These are phyloP conservation scores for Eleusine coracana DNA, from an alignment of 176 grass and related monocot species.

Conservation along the genomic window DNA sequence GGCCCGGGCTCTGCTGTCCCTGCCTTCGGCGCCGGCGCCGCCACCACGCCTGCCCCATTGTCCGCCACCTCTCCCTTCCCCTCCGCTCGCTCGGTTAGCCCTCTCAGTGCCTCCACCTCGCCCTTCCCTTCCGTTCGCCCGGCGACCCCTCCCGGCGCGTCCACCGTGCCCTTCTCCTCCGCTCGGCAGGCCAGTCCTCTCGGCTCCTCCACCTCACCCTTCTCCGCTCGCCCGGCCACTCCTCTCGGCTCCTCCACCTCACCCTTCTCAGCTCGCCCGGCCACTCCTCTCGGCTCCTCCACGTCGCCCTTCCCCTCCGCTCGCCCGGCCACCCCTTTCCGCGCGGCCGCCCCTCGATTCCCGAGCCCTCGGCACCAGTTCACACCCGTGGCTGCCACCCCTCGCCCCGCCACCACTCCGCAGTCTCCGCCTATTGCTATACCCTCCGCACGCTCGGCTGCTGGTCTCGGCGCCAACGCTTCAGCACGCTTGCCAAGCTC, in stretches of 20 bases:
- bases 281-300: not conserved
- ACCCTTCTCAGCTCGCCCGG: not conserved
- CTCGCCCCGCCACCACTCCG: conserved; percentile 26
- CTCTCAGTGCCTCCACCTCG: not conserved
- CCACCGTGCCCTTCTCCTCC: not conserved
- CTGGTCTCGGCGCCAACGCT: conserved; percentile 17
- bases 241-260: not conserved
- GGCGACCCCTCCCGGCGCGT: not conserved
- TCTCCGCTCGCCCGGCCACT: not conserved
- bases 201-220: not conserved
- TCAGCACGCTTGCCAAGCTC: conserved; percentile 27
- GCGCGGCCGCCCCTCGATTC: conserved; percentile 17
- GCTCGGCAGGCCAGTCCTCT: not conserved
- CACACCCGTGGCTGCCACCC: not conserved
- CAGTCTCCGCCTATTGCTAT: conserved; percentile 23
- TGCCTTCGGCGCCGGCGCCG: conserved; percentile 45
- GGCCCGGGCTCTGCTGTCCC: conserved; percentile 38
- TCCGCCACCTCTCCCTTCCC: conserved; percentile 23
- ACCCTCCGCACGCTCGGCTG: conserved; percentile 1
- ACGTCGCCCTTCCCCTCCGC: not conserved
- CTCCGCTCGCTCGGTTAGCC: not conserved
- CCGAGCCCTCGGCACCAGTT: conserved; percentile 37
- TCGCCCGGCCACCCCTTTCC: not conserved
- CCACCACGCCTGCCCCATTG: conserved; percentile 25
- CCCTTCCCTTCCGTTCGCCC: not conserved